A percentile compares a stretch with the other conserved stretches of the same genome.
Evolutionary conservation across 805 yeast genomes (phyloP).

Genomic region (Teunomyces gatunensis): DNA sequence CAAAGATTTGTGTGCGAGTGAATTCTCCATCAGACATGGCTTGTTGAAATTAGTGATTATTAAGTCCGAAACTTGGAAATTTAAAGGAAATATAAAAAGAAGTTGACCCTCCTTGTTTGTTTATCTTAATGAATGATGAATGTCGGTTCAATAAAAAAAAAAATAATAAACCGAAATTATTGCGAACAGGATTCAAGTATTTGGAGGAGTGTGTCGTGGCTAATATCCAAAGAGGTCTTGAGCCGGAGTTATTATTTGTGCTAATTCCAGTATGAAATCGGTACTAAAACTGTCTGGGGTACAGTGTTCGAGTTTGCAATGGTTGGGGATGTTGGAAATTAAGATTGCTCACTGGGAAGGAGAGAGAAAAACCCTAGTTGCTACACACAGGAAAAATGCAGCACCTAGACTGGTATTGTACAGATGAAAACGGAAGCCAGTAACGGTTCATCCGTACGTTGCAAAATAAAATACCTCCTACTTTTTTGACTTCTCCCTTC

Average conservation of each 20-base stretch:
- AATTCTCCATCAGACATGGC: conserved; percentile 45
- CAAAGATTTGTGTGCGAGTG: conserved; percentile 85
- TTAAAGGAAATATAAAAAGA: neutral
- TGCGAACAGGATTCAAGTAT: too few species aligned
- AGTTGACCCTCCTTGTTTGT: neutral
- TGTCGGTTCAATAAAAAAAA: too few species aligned
- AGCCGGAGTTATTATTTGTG: neutral
- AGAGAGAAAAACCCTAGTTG: neutral
- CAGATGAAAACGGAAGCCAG: too few species aligned
- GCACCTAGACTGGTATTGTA: neutral
- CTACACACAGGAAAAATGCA: neutral
- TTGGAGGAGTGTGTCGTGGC: neutral
- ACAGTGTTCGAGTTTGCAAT: neutral
- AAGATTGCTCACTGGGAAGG: neutral
- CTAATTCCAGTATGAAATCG: too few species aligned
- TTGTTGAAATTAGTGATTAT: neutral
- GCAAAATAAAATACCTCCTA: too few species aligned
- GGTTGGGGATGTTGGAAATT: neutral
- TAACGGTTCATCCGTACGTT: too few species aligned
- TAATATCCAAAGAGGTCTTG: neutral
- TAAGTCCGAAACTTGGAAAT: neutral
- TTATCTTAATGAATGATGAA: neutral
- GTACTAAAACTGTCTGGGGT: neutral
- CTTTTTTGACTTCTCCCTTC: too few species aligned
- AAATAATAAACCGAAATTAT: too few species aligned